Evolutionary conservation across 176 grass and related monocot species (phyloP), one percentile per base, ranked within the genome.

Genomic region (Musa itinerans): DNA sequence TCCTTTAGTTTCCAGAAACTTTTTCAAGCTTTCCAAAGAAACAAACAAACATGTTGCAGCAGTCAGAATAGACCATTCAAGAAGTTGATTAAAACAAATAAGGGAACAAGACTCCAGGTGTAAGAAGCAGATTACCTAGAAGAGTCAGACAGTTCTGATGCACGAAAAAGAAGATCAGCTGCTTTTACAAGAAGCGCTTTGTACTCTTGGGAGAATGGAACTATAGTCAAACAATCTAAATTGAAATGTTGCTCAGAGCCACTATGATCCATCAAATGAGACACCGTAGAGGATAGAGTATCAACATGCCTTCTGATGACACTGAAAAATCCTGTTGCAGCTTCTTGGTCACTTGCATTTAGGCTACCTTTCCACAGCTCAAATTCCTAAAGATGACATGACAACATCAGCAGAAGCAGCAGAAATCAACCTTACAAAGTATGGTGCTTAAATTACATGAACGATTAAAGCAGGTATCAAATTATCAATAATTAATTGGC

Each of bases 151-250:
- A 89, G 77, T 34, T 87, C 86, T 71, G 87, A 88, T 85, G 93
- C 93, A 78, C 83, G 85, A 54, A 48, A 64, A 80, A 97, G 90
- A 81, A 90, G 74, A 21, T 89, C 83, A 25, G 90, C 77, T 74
- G 84, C 86, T 90, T 87, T 89, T 72, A 82, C 79, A 82, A 97
- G 89, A 76, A 75, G 83, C 65, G 77, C 12, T 80, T 75, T 85
- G 68, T 97, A 93, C 82, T 97, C 90, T 74, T 90, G 68, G 2
- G 90, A 93, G 68, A 85, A 97, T 62, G 93, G 90, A 87, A 97
- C 85, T 75, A 89, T 25, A 74, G 83, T 88, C 77, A 97, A 88
- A 89, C 86, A 83, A 83, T 97, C 88, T 79, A 86, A 83, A 74
- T 80, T 85, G 53, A 73, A 78, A 13, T 16, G 51, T 62, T 75